Conservation (phyloP, 2,329 filamentous ascomycete species). For the Hypoxylon sp. region DNA sequence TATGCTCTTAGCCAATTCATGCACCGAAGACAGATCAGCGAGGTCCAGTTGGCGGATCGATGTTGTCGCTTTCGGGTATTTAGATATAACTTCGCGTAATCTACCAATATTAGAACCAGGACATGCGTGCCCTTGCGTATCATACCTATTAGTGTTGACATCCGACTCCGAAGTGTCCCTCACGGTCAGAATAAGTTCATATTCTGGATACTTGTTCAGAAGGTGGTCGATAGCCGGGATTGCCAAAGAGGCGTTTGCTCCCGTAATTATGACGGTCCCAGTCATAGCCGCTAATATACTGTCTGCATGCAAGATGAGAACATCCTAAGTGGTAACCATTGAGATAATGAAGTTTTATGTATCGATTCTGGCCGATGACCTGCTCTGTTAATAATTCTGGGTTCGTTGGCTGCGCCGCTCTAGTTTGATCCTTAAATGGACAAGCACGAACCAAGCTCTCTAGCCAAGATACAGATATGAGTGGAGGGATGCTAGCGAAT, state of each 20-base stretch:
- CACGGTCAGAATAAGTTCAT: slow-evolving; percentile 53
- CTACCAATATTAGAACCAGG: slow-evolving; percentile 9
- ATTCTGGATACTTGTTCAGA: slow-evolving; percentile 36
- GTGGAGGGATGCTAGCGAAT: neutral
- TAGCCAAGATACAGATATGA: no score
- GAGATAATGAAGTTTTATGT: no score
- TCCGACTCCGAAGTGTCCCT: slow-evolving; percentile 51
- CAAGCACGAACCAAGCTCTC: neutral
- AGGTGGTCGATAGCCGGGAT: slow-evolving; percentile 42
- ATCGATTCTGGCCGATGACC: neutral
- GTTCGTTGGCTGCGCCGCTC: neutral
- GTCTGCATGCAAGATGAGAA: neutral
- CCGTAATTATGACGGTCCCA: slow-evolving; percentile 56
- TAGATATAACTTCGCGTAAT: slow-evolving; percentile 46
- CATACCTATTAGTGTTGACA: slow-evolving; percentile 46
- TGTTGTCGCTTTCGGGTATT: slow-evolving; percentile 56
- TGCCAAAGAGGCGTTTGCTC: slow-evolving; percentile 57
- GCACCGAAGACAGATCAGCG: slow-evolving; percentile 52
- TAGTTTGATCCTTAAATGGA: neutral
- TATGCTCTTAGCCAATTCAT: slow-evolving; percentile 53
- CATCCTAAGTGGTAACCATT: neutral
- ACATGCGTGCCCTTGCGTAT: neutral
- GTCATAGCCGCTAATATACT: slow-evolving; percentile 42
- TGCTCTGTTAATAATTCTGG: no score
- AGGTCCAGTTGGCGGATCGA: slow-evolving; percentile 56